Evolutionary conservation across 768 basidiomycete genomes (phyloP), one percentile per base, ranked within the genome.

Genomic region (Lentinus brumalis): DNA sequence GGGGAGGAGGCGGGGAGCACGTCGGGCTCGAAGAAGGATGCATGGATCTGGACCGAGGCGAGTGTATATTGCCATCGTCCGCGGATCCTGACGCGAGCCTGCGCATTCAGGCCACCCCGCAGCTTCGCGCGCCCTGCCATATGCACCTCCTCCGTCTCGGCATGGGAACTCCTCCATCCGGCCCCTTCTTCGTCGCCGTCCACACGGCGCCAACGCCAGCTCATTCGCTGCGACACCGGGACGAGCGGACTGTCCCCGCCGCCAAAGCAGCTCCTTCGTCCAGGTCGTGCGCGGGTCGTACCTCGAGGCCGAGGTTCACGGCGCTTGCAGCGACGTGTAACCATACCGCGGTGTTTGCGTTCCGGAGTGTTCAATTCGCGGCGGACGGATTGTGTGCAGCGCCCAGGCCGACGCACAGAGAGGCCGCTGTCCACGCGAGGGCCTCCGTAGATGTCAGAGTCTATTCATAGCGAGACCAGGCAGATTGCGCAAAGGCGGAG

Each of bases 21-120:
- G 40, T 12, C 53, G 53, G 40, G 53, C 18, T 44, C 41, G 39
- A 14, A 21, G 53, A 54, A 42, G 53, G 39, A 39, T 35, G 35
- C 35, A 30, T n/a, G 41, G 41, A 21, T 5, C 12, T 21, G 42
- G 42, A 32, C 44, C 9, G 54, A 32, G 45, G 31, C 46, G 46
- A 49, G 46, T 12, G 54, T 16, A 47, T 35, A 31, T 42, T 42
- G 40, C 21, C 57, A 40, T 38, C 50, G 4, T 40, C 40, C 54
- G 60, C 60, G 60, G 60, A 61, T 61, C 60, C 53, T 18, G 41
- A n/a, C 53, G 31, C 49, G 60, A 56, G 46, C 4, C 47, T n/a
- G 42, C 12, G 30, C 31, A 40, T 57, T 57, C 56, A 50, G 61
- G 56, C 6, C 46, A 29, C n/a, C 10, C 18, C 15, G 7, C 2